Percentiles rank a stretch among this genome's conserved stretches.
Evolutionary conservation across 352 stramenopile genomes (phyloP).

Genomic region (Pilasporangium apinafurcum): DNA sequence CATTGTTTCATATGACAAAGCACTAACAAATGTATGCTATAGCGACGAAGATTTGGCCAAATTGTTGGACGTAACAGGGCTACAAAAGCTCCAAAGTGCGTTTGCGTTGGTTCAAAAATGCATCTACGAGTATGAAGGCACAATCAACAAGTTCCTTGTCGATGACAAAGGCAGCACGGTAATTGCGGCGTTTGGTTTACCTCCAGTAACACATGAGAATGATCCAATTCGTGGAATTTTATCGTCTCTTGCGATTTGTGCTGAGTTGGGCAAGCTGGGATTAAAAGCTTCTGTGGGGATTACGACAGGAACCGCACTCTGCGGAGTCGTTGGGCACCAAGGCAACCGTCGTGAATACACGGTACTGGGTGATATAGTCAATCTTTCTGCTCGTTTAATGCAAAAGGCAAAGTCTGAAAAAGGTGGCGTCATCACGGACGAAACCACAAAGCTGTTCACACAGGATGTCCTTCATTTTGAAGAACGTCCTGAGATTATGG

Average conservation of each 20-base stretch:
- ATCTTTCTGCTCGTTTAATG: conserved; percentile 91
- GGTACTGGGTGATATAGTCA: conserved; percentile 92
- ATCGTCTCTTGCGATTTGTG: conserved; percentile 80
- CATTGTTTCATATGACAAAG: too few relatives aligned
- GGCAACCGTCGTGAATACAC: conserved; percentile 91
- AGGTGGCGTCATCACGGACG: conserved; percentile 87
- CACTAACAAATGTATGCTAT: too few relatives aligned
- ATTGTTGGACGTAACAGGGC: conserved; percentile 62
- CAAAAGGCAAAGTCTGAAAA: conserved; percentile 79
- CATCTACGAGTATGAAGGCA: conserved; percentile 93
- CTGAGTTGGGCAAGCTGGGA: conserved; percentile 44
- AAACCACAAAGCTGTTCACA: conserved; percentile 76
- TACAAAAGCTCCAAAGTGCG: conserved; percentile 71
- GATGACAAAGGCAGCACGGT: conserved; percentile 93
- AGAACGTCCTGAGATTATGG: conserved; percentile 77
- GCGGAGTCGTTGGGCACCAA: conserved; percentile 88
- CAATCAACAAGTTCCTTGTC: conserved; percentile 96
- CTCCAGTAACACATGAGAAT: conserved; percentile 90
- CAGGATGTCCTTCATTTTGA: conserved; percentile 88
- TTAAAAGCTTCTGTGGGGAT: conserved; percentile 89
- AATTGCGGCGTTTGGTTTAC: conserved; percentile 90
- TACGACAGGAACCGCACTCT: conserved; percentile 89
- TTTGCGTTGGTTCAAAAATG: conserved; percentile 84
- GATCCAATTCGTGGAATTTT: conserved; percentile 88
- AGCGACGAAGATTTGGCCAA: conserved; percentile 71